A percentile compares a stretch with the other conserved stretches of the same genome.
Evolutionary conservation across 83 land plant genomes (phyloP).

Genomic region (Thuja plicata): DNA sequence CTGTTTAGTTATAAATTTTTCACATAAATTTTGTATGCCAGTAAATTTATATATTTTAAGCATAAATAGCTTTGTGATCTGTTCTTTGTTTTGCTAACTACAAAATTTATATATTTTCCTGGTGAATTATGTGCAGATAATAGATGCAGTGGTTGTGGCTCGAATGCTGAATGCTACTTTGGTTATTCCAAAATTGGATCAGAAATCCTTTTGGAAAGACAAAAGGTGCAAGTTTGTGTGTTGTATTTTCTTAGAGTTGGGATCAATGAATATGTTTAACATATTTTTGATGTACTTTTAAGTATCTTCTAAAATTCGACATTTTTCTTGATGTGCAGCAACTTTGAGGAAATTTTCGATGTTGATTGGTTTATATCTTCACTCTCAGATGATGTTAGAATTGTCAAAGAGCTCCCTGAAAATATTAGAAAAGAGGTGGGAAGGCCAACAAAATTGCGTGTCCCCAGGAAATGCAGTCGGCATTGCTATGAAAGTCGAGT

Average conservation of each 20-base stretch:
- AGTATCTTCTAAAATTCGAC: background rate
- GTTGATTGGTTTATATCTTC: conserved; percentile 82
- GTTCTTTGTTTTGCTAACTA: background rate
- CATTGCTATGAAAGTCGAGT: conserved; percentile 71
- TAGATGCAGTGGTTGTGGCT: conserved; percentile 92
- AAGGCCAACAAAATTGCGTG: conserved; percentile 77
- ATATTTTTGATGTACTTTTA: background rate
- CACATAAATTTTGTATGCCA: background rate
- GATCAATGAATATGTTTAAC: background rate
- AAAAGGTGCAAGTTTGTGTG: conserved; percentile 52
- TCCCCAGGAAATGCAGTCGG: conserved; percentile 77
- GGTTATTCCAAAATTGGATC: conserved; percentile 85
- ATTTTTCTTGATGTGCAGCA: conserved; percentile 48
- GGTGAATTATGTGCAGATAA: conserved; percentile 48
- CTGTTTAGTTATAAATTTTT: background rate
- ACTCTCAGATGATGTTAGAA: conserved; percentile 67
- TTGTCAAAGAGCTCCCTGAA: conserved; percentile 79
- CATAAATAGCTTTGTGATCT: background rate
- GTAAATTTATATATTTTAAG: background rate
- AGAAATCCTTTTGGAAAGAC: conserved; percentile 89
- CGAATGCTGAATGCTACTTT: conserved; percentile 85
- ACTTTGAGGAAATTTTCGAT: conserved; percentile 83
- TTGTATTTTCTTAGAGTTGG: background rate
- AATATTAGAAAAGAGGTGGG: conserved; percentile 63
- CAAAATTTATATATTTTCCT: background rate